Base-by-base conservation (phyloP, 1,284 basidiomycete species). In the Veloboletus limbatus region DNA sequence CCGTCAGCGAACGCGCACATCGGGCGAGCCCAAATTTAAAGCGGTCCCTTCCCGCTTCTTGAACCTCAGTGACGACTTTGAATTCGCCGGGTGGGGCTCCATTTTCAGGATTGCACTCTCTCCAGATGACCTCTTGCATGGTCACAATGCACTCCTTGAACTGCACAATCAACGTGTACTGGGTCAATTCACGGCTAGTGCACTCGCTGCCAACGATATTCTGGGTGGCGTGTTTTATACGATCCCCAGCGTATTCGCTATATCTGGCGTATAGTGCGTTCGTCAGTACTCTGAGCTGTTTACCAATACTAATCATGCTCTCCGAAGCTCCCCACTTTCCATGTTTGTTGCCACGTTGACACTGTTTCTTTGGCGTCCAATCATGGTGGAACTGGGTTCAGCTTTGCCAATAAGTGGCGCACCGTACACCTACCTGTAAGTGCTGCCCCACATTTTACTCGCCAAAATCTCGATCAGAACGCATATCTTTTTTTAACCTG, bases 211-310 rank as follows among this genome's bases (percentile, higher is more conserved):
- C 6, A 85, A 85, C 52, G 85, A 77, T 8, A 73, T 88, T 3
- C 69, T 84, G 13, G 84, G 85, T 22, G 77, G 82, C 42, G 78
- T 86, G 1, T 86, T 87, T 53, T 88, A 88, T 54, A 76, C 83
- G 1, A 67, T 88, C 30, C 85, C 85, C 11, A 77, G 77, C 1
- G 78, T 87, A 2, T 74, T 82, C 16, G 75, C 72, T 0, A 75
- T 77, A 13, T 73, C 77, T 7, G 75, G 79, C 28, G 69, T 81
- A 28, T 84, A 78, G 79, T 81, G 53, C 46, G 77, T 64, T 10
- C 8, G 3, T 18, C 14, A 26, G 28, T 20, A 36, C 40, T 30
- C n/a, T 40, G 17, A 10, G 13, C 8, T 10, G 17, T 24, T 17
- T 31, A n/a, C 14, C 16, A 7, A 25, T 35, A 24, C 11, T 41